Base-by-base conservation (phyloP, 805 yeast species). In the Jamesozyma rosinii region DNA sequence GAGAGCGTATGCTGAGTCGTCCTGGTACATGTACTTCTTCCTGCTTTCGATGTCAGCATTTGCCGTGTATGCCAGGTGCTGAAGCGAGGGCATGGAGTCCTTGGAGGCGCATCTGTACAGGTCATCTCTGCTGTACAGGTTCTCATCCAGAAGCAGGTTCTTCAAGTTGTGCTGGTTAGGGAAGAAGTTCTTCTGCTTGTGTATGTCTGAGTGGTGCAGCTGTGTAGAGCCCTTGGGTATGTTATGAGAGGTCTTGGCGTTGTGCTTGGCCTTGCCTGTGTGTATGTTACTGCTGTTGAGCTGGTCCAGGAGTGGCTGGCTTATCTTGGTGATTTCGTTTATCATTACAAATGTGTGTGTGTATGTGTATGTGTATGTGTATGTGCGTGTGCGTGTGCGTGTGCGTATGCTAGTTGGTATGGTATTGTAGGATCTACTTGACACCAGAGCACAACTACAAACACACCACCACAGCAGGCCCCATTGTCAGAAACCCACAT, bases 11-110 rank as follows among this genome's bases (percentile, higher is more conserved):
- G 36, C 17, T 3, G 53, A 48, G 3, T 32, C 17, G 31, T 49
- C 56, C 6, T 50, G 42, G 8, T 36, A 19, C 1, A 53, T 36
- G 27, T 48, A 53, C 36, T 49, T 53, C 36, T 43, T 45, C 3
- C 20, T 26, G 22, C 40, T 33, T 17, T 36, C 38, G 6, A 46
- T 34, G 4, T 30, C 32, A 9, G 20, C n/a, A 8, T 15, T 22
- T 13, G 20, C 9, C 4, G 22, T 33, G 14, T 24, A 27, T 29
- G 30, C 35, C 5, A 45, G 26, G 4, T 35, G 37, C 30, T 42
- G 48, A 31, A 57, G 38, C 9, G 58, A 54, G 8, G 53, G 42
- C 20, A 57, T 37, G 4, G 60, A 57, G 36, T 57, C 61, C 38
- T 51, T 44, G 8, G 59, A 54, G 11, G 48, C 34, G 38, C 58